phyloP scores from a whole-genome alignment of 2,329 filamentous ascomycete species.

The Magnaporthiopsis rhizophila region DNA sequence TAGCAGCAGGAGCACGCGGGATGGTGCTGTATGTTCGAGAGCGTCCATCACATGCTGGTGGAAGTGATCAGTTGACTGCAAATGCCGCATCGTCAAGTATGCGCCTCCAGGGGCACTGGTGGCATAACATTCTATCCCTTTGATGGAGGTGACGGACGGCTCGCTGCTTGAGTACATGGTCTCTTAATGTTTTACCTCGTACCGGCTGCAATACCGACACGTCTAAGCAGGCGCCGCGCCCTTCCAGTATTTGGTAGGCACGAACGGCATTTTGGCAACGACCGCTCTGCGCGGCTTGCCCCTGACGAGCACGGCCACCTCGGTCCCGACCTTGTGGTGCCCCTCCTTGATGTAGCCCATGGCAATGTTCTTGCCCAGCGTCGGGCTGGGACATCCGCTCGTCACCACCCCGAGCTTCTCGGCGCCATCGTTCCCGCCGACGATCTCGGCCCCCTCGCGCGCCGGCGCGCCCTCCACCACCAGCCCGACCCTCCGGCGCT shows the following conservation, averaged over 20 bases:
- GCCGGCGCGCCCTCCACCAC: conserved; percentile 80
- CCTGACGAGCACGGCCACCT: conserved; percentile 68
- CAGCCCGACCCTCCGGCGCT: conserved; percentile 70
- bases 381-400: conserved; percentile 83
- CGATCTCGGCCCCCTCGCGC: conserved; percentile 77
- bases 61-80: not conserved
- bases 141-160: not conserved
- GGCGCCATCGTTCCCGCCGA: conserved; percentile 34
- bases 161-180: not conserved
- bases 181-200: not conserved
- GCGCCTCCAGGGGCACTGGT: too few relatives aligned
- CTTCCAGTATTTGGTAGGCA: conserved; percentile 69
- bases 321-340: conserved; percentile 74
- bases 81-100: too few relatives aligned
- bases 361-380: conserved; percentile 81
- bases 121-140: not conserved
- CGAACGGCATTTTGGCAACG: conserved; percentile 85
- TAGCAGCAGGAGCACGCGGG: not conserved
- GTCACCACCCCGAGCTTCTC: conserved; percentile 73
- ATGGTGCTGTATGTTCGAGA: not conserved
- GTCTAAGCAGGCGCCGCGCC: conserved; percentile 17
- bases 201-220: not conserved
- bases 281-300: conserved; percentile 67
- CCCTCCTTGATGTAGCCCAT: conserved; percentile 89
- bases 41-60: not conserved